Evolutionary conservation across 352 stramenopile species (phyloP).

Genomic region (Pythium apleroticum): DNA sequence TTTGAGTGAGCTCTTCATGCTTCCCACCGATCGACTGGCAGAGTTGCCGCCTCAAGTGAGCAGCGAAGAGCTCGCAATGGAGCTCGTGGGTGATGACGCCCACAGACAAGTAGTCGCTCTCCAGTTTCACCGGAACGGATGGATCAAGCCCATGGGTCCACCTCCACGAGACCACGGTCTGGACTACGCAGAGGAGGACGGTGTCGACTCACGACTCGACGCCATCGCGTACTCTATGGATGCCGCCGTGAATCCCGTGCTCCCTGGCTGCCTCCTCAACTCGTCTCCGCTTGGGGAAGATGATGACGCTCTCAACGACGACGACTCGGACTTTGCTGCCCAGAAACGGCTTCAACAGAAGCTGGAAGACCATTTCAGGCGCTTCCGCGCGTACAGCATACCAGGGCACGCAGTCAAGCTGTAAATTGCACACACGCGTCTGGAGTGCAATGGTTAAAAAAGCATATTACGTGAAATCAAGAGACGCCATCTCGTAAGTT

Average conservation of each 20-base stretch:
- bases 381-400: conserved; percentile 31
- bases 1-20: conserved; percentile 27
- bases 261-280: conserved; percentile 2
- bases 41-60: conserved; percentile 1
- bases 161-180: conserved; percentile 14
- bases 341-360: conserved; percentile 41
- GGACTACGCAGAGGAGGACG: not conserved
- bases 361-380: conserved; percentile 65
- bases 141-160: conserved; percentile 34
- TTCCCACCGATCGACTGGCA: conserved; percentile 6
- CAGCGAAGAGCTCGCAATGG: conserved; percentile 28
- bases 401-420: not conserved
- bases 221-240: conserved; percentile 24
- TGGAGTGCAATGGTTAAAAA: conserved; percentile 8
- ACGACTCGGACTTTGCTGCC: conserved; percentile 31
- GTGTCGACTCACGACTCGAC: conserved; percentile 3
- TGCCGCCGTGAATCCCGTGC: conserved; percentile 16
- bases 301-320: conserved; percentile 13
- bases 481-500: not conserved
- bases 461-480: not conserved
- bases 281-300: not conserved
- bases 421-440: not conserved
- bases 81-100: conserved; percentile 38
- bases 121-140: conserved; percentile 57
- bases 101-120: conserved; percentile 38